Evolutionary conservation across 2,329 filamentous ascomycete genomes (phyloP).

Genomic region (Ceratocystis ficicola): DNA sequence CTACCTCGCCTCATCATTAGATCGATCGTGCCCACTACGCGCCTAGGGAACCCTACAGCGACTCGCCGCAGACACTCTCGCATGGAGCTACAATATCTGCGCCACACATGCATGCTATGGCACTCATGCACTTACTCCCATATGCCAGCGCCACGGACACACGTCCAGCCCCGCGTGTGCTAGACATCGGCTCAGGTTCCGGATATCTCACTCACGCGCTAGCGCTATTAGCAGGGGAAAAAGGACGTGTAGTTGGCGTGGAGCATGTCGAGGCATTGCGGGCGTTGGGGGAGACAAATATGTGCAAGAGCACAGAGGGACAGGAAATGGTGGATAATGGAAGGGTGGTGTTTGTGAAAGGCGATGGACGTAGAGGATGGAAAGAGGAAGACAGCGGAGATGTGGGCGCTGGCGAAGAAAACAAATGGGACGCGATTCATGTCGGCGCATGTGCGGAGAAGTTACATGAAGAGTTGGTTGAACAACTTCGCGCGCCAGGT

Average conservation of each 20-base stretch:
- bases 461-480: conserved; percentile 58
- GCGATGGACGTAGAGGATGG: conserved; percentile 61
- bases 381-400: conserved; percentile 31
- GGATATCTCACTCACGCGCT: conserved; percentile 83
- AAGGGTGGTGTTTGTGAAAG: conserved; percentile 58
- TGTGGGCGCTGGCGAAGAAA: not conserved
- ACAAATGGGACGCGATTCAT: conserved; percentile 77
- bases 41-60: conserved; percentile 54
- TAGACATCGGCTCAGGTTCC: conserved; percentile 64
- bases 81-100: conserved; percentile 46
- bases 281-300: conserved; percentile 52
- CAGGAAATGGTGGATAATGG: conserved; percentile 48
- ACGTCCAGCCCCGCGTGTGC: conserved; percentile 35
- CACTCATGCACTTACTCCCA: conserved; percentile 40
- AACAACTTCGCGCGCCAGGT: conserved; percentile 69
- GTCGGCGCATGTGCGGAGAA: conserved; percentile 75
- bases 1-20: conserved; percentile 32
- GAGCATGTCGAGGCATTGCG: conserved; percentile 59
- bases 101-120: conserved; percentile 49
- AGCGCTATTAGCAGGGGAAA: conserved; percentile 59
- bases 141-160: not conserved
- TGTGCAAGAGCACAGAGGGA: conserved; percentile 50
- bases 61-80: conserved; percentile 45
- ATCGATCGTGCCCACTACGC: conserved; percentile 84
- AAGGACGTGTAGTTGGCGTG: conserved; percentile 63